Evolutionary conservation across 169 alveolate genomes (phyloP).

Genomic region (Fabrea salina): DNA sequence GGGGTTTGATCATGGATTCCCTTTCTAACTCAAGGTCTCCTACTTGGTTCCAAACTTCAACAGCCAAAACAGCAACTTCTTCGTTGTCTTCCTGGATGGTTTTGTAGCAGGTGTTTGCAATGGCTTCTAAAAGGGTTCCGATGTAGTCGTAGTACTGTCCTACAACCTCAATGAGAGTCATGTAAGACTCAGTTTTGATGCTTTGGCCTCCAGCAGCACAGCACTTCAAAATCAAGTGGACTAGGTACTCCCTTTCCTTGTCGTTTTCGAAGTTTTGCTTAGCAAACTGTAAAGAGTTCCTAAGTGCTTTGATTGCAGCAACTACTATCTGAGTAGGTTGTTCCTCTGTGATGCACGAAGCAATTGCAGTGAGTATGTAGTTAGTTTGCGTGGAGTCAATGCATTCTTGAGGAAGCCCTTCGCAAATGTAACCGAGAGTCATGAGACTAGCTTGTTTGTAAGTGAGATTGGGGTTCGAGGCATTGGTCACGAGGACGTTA

Average conservation of each 20-base stretch:
- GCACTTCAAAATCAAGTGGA: background rate
- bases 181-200: background rate
- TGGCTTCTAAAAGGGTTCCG: background rate
- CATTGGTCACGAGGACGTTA: background rate
- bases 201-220: background rate
- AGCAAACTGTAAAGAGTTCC: slow-evolving; percentile 7
- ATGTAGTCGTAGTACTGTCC: slow-evolving; percentile 4
- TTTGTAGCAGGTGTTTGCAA: background rate
- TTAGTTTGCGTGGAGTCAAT: background rate
- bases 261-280: background rate
- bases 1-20: background rate
- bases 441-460: slow-evolving; percentile 9
- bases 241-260: slow-evolving; percentile 18
- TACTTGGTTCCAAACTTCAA: slow-evolving; percentile 1
- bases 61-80: slow-evolving; percentile 9
- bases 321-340: background rate
- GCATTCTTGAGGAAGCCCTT: background rate
- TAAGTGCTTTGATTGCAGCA: background rate
- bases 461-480: background rate
- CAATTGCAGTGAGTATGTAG: background rate
- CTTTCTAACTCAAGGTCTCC: background rate
- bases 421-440: slow-evolving; percentile 29
- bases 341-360: background rate
- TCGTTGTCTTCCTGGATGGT: background rate
- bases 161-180: background rate